Base-by-base conservation (phyloP, 192 early-diverging fungal genomes). In the Coemansia sp. region DNA sequence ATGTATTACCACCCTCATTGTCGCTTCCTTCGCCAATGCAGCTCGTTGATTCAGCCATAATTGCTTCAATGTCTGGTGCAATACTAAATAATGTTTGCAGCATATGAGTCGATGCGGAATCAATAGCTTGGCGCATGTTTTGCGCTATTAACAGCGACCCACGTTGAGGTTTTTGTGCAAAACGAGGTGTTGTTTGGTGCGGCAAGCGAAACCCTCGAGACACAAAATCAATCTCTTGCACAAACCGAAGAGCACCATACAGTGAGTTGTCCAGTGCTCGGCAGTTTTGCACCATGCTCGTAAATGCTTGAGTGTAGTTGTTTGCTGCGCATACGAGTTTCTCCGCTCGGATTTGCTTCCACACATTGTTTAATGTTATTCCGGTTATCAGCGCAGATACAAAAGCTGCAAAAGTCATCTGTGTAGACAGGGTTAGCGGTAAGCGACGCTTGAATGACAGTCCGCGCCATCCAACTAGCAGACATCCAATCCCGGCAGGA, bases 211-310 rank as follows among this genome's bases (percentile, higher is more conserved):
- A 68, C 11, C 77, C 77, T 0, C 64, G 23, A 0, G 59, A 12
- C 1, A 80, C 65, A 62, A 80, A 62, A 19, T 65, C 68, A 2
- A 74, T 25, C 7, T 80, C 77, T 45, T 68, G 72, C 1, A 74
- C 55, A 41, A 59, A 65, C 38, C 65, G 58, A 17, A 80, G 57
- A 3, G 68, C 68, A 2, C 60, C 57, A 48, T 80, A 68, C 6
- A 68, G 12, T 41, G 68, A 37, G 0, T 27, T 50, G 29, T 80
- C 77, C 22, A 80, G 41, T 7, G 17, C 21, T 3, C 77, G 71
- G 10, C 65, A 64, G 7, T 41, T 29, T 10, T 23, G 29, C 0
- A 35, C 35, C 60, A 67, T 59, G 4, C 47, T 48, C 1, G 64
- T 16, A 39, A 43, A 53, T 14, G 62, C 37, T 4, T 63, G 22